These are phyloP conservation scores for Cladosporium sphaerospermum DNA, from an alignment of 2,329 filamentous ascomycete genomes.

Conservation along the genomic window DNA sequence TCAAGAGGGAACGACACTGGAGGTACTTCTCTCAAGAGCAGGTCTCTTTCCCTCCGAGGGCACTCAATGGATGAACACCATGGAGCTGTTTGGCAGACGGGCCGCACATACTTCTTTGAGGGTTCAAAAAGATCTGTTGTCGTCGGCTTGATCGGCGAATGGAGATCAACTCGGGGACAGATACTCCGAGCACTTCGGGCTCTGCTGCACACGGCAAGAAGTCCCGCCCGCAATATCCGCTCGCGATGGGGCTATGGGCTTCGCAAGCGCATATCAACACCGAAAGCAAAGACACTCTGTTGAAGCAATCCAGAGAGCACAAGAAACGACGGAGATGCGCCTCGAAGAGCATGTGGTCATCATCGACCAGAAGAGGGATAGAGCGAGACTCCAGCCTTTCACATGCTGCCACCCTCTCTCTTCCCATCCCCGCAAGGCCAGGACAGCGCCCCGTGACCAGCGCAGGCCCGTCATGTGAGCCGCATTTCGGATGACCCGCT, in stretches of 20 bases:
- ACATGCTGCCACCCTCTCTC: slow-evolving; percentile 2
- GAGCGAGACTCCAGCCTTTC: slow-evolving; percentile 7
- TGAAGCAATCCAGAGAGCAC: background rate
- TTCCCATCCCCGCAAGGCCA: background rate
- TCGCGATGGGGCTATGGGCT: background rate
- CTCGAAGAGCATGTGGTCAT: background rate
- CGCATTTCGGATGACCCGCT: slow-evolving; percentile 3
- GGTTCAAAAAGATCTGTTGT: too few species aligned
- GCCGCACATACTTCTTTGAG: too few species aligned
- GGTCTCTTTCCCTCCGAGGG: too few species aligned
- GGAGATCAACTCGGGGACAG: background rate
- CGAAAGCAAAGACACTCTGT: background rate
- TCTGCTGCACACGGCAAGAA: background rate
- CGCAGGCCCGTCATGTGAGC: slow-evolving; percentile 9
- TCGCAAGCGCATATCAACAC: background rate
- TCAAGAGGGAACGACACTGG: too few species aligned
- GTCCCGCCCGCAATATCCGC: background rate
- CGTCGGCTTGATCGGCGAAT: background rate
- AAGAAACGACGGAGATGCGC: too few species aligned
- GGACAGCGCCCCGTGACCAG: background rate
- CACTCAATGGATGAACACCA: too few species aligned
- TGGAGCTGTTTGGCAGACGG: too few species aligned
- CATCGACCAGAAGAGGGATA: background rate
- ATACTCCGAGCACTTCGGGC: background rate
- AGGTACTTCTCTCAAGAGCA: too few species aligned